These are phyloP conservation scores for Xylaria sp. DNA, from an alignment of 2,329 filamentous ascomycete species.

Conservation along the genomic window DNA sequence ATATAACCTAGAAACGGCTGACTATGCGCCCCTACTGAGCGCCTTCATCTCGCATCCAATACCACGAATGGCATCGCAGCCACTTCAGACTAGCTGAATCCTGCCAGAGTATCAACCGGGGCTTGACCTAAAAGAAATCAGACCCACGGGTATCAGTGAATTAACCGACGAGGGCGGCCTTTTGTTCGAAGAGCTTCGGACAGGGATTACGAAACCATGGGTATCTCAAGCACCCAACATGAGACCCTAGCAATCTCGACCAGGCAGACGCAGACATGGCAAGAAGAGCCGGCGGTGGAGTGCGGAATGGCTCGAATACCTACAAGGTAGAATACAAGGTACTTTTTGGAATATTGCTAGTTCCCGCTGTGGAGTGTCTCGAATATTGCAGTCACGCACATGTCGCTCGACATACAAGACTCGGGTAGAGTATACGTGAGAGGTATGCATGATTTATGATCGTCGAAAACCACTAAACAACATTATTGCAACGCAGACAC, in stretches of 20 bases:
- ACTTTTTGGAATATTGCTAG: too few species aligned
- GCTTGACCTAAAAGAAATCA: constrained; percentile 11
- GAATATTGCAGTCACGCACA: too few species aligned
- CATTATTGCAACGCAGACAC: too few species aligned
- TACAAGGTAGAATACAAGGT: too few species aligned
- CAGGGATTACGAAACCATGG: constrained; percentile 36
- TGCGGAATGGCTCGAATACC: constrained; percentile 14
- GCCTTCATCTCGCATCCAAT: constrained; percentile 12
- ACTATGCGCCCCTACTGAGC: constrained; percentile 16
- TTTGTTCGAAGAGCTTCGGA: constrained; percentile 27
- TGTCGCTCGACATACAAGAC: too few species aligned
- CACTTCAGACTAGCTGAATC: constrained; percentile 17
- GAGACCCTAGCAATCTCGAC: constrained; percentile 25
- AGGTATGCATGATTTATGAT: too few species aligned
- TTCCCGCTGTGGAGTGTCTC: too few species aligned
- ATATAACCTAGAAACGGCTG: constrained; percentile 10
- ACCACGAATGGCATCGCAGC: constrained; percentile 18
- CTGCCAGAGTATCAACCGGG: constrained; percentile 15
- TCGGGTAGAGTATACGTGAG: too few species aligned
- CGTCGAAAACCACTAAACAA: too few species aligned
- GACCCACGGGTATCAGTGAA: background rate
- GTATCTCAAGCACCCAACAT: constrained; percentile 26
- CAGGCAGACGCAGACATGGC: constrained; percentile 20
- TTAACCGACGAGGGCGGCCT: constrained; percentile 23
- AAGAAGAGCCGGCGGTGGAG: constrained; percentile 24